Conservation (phyloP, 1,284 basidiomycete species). For the Puccinia horiana region DNA sequence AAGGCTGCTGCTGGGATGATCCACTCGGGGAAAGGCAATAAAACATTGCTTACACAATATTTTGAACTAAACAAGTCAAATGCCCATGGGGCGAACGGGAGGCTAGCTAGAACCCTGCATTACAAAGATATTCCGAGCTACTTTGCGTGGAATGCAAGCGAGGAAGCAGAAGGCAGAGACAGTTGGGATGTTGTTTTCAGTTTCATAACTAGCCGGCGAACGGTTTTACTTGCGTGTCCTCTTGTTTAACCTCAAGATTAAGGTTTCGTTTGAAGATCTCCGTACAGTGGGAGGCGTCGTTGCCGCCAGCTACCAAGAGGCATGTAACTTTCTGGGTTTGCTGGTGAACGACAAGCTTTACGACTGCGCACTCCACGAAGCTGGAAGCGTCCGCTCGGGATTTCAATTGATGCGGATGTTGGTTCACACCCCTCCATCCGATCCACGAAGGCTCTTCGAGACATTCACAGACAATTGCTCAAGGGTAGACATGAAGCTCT, state of each 20-base stretch:
- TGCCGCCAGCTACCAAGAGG: no score
- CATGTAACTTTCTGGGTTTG: conserved; percentile 61
- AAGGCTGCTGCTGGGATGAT: no score
- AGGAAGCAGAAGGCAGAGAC: conserved; percentile 54
- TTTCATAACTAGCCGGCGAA: conserved; percentile 58
- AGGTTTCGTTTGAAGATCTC: conserved; percentile 59
- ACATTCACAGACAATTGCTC: conserved; percentile 60
- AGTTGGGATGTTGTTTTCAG: conserved; percentile 61
- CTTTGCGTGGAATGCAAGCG: conserved; percentile 19
- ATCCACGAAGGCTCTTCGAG: conserved; percentile 57
- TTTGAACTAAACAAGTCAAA: not conserved
- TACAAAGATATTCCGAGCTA: conserved; percentile 19
- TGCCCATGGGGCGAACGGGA: not conserved
- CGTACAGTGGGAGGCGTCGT: conserved; percentile 56
- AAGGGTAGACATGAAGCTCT: not conserved
- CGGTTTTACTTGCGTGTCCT: conserved; percentile 60
- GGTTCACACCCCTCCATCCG: conserved; percentile 56
- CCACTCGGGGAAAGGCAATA: no score
- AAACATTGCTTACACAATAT: not conserved
- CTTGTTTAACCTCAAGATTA: conserved; percentile 59
- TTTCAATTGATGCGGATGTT: conserved; percentile 60
- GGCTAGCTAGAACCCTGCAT: not conserved
- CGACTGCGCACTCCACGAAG: conserved; percentile 61
- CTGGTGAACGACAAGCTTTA: conserved; percentile 59
- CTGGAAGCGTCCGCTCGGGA: conserved; percentile 61